Evolutionary conservation across 768 basidiomycete genomes (phyloP).

Genomic region (Lactarius vividus): DNA sequence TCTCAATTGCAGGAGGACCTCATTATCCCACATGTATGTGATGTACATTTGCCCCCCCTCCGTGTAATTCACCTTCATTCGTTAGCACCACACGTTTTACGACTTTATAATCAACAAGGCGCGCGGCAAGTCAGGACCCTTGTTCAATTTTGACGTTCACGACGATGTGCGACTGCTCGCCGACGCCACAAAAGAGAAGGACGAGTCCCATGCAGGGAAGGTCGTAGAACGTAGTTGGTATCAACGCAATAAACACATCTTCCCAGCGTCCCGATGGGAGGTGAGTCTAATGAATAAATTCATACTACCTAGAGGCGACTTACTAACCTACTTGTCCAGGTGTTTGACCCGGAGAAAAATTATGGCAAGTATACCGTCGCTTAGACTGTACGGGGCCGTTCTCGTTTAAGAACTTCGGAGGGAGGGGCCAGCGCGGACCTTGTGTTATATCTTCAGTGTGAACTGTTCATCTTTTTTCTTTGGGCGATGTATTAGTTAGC

Average conservation of each 20-base stretch:
- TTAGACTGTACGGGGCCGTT: constrained; percentile 26
- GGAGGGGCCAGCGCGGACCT: background rate
- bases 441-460: background rate
- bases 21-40: constrained; percentile 89
- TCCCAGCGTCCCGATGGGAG: constrained; percentile 97
- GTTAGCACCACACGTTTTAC: constrained; percentile 94
- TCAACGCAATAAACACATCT: constrained; percentile 95
- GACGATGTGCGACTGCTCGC: constrained; percentile 94
- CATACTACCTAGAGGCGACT: background rate
- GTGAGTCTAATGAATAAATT: constrained; percentile 41
- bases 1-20: constrained; percentile 76
- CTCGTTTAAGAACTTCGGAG: background rate
- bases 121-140: constrained; percentile 93
- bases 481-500: background rate
- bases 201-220: constrained; percentile 98
- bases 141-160: constrained; percentile 99
- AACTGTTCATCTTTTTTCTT: background rate
- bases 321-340: constrained; percentile 39
- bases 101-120: constrained; percentile 99
- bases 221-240: constrained; percentile 97
- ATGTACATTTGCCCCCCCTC: background rate
- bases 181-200: constrained; percentile 95
- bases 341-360: constrained; percentile 92
- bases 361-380: constrained; percentile 91
- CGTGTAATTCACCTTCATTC: constrained; percentile 10